These are phyloP conservation scores for Hymenoscyphus repandus DNA, from an alignment of 2,329 filamentous ascomycete genomes.

Conservation along the genomic window DNA sequence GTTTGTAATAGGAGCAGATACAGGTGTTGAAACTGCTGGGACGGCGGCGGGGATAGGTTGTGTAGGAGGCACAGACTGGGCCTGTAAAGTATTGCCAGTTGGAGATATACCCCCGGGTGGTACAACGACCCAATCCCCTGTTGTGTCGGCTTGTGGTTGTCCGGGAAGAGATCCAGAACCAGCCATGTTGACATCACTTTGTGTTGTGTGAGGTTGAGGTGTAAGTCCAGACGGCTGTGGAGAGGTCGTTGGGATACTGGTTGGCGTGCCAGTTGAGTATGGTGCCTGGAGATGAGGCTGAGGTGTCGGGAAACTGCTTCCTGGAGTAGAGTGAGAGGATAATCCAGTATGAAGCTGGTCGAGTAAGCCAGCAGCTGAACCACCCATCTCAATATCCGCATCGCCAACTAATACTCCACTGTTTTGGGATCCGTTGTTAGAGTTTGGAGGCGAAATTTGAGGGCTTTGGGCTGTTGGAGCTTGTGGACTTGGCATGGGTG, in stretches of 20 bases:
- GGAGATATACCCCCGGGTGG: constrained; percentile 44
- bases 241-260: constrained; percentile 39
- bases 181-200: constrained; percentile 15
- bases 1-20: constrained; percentile 5
- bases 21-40: constrained; percentile 1
- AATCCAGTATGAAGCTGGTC: constrained; percentile 64
- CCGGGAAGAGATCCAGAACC: constrained; percentile 7
- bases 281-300: constrained; percentile 54
- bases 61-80: constrained; percentile 15
- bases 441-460: constrained; percentile 46
- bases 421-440: constrained; percentile 50
- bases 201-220: constrained; percentile 11
- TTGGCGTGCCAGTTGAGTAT: constrained; percentile 54
- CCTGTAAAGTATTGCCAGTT: constrained; percentile 10
- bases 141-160: constrained; percentile 32
- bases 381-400: constrained; percentile 60
- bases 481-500: constrained; percentile 23
- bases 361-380: constrained; percentile 56
- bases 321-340: constrained; percentile 54
- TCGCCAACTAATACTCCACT: constrained; percentile 52
- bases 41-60: constrained; percentile 10
- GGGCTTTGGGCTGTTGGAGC: constrained; percentile 15
- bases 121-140: constrained; percentile 72
- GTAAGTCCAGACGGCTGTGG: constrained; percentile 35
- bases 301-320: constrained; percentile 48